Conservation (phyloP, 2,329 filamentous ascomycete species). For the Aspergillus pseudoglaucus region DNA sequence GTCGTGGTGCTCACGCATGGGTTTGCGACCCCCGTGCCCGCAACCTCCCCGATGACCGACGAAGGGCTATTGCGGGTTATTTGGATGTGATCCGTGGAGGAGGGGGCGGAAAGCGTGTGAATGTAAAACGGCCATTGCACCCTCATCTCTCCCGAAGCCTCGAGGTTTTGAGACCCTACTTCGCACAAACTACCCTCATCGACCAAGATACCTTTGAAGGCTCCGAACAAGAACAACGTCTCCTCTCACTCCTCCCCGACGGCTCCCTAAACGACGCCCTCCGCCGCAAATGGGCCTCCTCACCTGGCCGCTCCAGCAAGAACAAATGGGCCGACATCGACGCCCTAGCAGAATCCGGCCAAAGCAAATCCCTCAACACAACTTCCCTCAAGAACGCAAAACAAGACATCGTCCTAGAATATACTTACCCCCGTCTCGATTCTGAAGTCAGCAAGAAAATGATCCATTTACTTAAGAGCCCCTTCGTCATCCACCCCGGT, state of each 20-base stretch:
- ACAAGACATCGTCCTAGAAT: constrained; percentile 92
- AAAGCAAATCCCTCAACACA: constrained; percentile 64
- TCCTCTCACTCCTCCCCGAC: constrained; percentile 82
- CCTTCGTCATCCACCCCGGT: constrained; percentile 92
- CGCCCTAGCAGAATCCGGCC: constrained; percentile 68
- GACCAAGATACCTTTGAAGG: constrained; percentile 80
- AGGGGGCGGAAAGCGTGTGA: constrained; percentile 77
- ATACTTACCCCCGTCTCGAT: constrained; percentile 95
- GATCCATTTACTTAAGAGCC: constrained; percentile 95
- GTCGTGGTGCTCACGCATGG: constrained; percentile 96
- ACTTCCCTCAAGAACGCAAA: constrained; percentile 77
- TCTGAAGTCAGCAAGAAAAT: constrained; percentile 96
- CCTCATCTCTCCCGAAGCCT: constrained; percentile 83
- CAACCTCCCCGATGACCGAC: constrained; percentile 75
- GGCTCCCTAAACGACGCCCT: constrained; percentile 68
- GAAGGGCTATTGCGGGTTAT: constrained; percentile 80
- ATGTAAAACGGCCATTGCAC: constrained; percentile 76
- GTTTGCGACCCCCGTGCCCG: constrained; percentile 87
- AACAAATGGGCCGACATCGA: constrained; percentile 96
- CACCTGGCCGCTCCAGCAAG: constrained; percentile 66
- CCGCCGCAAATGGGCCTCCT: constrained; percentile 83
- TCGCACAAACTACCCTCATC: constrained; percentile 72
- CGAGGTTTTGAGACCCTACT: constrained; percentile 75
- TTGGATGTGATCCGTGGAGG: constrained; percentile 85
- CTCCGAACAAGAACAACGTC: constrained; percentile 63